Evolutionary conservation across 2,329 filamentous ascomycete species (phyloP).

Genomic region (Diplodia scrobiculata): DNA sequence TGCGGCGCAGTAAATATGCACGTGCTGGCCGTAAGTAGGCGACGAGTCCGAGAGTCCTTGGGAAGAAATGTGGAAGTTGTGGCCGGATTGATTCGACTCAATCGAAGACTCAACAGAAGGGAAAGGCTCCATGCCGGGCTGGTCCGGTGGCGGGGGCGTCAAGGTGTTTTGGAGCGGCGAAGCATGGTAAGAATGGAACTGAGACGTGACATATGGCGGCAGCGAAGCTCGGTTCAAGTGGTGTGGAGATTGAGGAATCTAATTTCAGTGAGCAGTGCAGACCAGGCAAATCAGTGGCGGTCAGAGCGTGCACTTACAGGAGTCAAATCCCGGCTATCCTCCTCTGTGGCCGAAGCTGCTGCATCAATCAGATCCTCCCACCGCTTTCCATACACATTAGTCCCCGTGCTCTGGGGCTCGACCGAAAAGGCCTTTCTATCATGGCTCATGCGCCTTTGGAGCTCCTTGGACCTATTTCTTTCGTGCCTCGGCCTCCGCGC

Average conservation of each 20-base stretch:
- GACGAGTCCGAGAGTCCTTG: constrained; percentile 60
- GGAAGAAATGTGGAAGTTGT: constrained; percentile 61
- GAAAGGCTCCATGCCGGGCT: constrained; percentile 66
- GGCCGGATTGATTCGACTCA: constrained; percentile 70
- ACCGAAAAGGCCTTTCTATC: constrained; percentile 82
- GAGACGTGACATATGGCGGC: constrained; percentile 57
- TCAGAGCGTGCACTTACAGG: constrained; percentile 61
- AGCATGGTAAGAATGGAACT: constrained; percentile 73
- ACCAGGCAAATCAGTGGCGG: constrained; percentile 20
- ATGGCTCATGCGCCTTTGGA: constrained; percentile 70
- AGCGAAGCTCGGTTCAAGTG: constrained; percentile 61
- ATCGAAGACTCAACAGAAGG: constrained; percentile 83
- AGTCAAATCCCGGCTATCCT: constrained; percentile 83
- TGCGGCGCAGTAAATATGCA: constrained; percentile 90
- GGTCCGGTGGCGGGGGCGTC: constrained; percentile 68
- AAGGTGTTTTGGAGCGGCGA: constrained; percentile 88
- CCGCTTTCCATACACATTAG: constrained; percentile 73
- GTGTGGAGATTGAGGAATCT: constrained; percentile 56
- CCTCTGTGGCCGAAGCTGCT: constrained; percentile 87
- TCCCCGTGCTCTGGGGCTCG: constrained; percentile 72
- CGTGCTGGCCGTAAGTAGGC: constrained; percentile 55
- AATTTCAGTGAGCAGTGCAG: constrained; percentile 31
- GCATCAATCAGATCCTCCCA: constrained; percentile 98
- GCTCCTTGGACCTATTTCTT: constrained; percentile 74
- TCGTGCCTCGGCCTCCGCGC: constrained; percentile 76